phyloP scores from a whole-genome alignment of 2,329 filamentous ascomycete species.

The Microdochium trichocladiopsis region DNA sequence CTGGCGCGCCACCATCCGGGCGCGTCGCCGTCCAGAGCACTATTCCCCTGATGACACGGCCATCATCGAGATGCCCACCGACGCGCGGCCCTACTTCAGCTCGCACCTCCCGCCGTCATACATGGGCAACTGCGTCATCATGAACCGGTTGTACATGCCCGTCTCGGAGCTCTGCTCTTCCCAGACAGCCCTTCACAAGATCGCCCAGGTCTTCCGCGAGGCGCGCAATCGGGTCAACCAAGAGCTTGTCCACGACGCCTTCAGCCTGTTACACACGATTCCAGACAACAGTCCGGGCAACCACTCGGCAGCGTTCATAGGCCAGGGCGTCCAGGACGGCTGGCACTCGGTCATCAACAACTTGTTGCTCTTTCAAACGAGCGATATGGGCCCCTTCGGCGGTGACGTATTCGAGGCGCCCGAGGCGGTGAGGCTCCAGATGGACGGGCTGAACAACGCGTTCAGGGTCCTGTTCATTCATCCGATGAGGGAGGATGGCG shows the following conservation, averaged over 20 bases:
- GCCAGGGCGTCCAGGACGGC: slow-evolving; percentile 16
- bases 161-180: slow-evolving; percentile 17
- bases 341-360: slow-evolving; percentile 21
- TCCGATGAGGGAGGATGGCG: slow-evolving; percentile 19
- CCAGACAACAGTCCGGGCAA: slow-evolving; percentile 12
- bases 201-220: slow-evolving; percentile 16
- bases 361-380: slow-evolving; percentile 17
- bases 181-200: slow-evolving; percentile 13
- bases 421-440: slow-evolving; percentile 17
- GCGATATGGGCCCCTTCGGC: slow-evolving; percentile 18
- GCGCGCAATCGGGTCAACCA: slow-evolving; percentile 15
- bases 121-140: slow-evolving; percentile 19
- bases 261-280: slow-evolving; percentile 16
- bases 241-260: slow-evolving; percentile 18
- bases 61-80: slow-evolving; percentile 25
- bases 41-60: slow-evolving; percentile 15
- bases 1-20: slow-evolving; percentile 26
- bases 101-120: slow-evolving; percentile 17
- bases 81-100: slow-evolving; percentile 20
- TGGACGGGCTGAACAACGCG: slow-evolving; percentile 15
- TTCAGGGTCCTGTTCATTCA: slow-evolving; percentile 18
- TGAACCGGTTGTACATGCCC: slow-evolving; percentile 16
- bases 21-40: slow-evolving; percentile 22
- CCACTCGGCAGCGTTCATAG: slow-evolving; percentile 1
- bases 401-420: slow-evolving; percentile 16